Evolutionary conservation across 768 basidiomycete species (phyloP), one percentile per base, ranked within the genome.

Genomic region (Zangia roseola): DNA sequence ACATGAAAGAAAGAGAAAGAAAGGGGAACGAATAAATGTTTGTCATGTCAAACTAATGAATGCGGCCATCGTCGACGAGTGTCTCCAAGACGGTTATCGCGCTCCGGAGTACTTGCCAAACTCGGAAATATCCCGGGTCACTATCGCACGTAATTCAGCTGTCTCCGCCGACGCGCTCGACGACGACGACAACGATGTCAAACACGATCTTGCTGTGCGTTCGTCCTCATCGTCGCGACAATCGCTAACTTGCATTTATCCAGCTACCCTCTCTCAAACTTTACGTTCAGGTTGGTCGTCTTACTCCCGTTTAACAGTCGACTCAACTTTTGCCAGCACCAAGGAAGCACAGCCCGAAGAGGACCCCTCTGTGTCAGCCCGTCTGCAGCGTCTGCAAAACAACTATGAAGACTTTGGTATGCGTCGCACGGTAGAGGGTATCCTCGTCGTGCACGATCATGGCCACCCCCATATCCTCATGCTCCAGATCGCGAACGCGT

Each of bases 321-420:
- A 45, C 51, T 61, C 38, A 59, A n/a, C 38, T 43, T 26, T 41
- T 5, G 10, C 20, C 55, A 95, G 94, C 65, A 93, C 92, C 37
- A 97, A 97, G 67, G 94, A 97, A 63, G 85, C 93, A 0, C 97
- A 98, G 64, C 91, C 93, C 7, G 94, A 98, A 62, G 97, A 99
- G 68, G 97, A 98, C 61, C 91, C 94, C 0, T 94, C 92, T 2
- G 97, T 99, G 2, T 86, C 92, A 2, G 92, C 94, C 3, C 88
- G 97, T 40, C 77, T 99, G 7, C 91, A 94, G 65, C 85, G 97
- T 14, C 80, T 99, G 10, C 90, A 97, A 65, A 90, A 91, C 65
- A 95, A 98, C 69, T 98, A 94, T 79, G 91, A 92, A 65, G 91
- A 95, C 68, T 93, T 86, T 68, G 97, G 97, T 9, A 95, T 97